phyloP scores from a whole-genome alignment of 305 asterid species.

The Fraxinus dipetala region DNA sequence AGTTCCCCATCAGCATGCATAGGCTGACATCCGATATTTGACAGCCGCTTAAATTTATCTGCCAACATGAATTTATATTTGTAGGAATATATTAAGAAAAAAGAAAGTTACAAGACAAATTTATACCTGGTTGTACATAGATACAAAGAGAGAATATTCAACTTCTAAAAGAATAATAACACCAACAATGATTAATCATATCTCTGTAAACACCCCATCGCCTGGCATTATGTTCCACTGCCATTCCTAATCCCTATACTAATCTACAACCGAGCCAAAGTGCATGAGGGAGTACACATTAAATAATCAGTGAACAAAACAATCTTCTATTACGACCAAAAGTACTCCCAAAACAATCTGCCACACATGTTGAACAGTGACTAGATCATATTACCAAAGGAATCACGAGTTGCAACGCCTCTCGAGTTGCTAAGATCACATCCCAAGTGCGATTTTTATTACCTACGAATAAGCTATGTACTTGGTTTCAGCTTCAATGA shows the following conservation, averaged over 20 bases:
- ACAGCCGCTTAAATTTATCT: slow-evolving; percentile 58
- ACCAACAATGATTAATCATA: background rate
- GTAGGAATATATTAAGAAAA: background rate
- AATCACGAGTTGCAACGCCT: background rate
- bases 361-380: background rate
- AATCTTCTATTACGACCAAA: background rate
- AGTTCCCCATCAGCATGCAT: slow-evolving; percentile 69
- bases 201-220: background rate
- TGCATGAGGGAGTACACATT: background rate
- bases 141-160: background rate
- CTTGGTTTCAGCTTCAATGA: background rate
- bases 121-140: background rate
- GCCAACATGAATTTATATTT: slow-evolving; percentile 20
- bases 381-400: background rate
- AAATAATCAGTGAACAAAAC: background rate
- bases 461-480: no score
- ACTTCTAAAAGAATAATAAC: background rate
- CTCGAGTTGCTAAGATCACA: background rate
- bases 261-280: background rate
- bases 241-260: background rate
- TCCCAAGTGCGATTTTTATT: background rate
- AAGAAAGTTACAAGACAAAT: background rate
- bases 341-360: background rate
- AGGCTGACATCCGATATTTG: slow-evolving; percentile 57
- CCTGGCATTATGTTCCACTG: background rate